These are phyloP conservation scores for Backusella australiensis DNA, from an alignment of 192 early-diverging fungal species.

Conservation along the genomic window DNA sequence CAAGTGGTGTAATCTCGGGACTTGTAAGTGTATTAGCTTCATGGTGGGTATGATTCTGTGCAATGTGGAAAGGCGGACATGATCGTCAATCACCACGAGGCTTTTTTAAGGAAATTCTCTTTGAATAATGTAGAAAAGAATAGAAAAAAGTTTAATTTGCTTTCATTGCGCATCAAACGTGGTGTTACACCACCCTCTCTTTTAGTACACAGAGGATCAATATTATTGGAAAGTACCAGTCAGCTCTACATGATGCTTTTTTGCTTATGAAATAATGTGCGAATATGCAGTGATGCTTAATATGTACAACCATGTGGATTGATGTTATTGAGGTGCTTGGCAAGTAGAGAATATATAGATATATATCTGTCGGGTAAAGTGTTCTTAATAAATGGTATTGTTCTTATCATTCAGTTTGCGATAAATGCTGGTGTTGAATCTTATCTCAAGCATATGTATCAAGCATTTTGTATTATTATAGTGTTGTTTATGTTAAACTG, in stretches of 20 bases:
- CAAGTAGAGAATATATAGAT: neutral
- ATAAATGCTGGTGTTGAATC: neutral
- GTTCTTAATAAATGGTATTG: neutral
- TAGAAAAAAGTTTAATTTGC: neutral
- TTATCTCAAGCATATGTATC: too few species aligned
- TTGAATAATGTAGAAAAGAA: neutral
- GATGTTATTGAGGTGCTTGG: neutral
- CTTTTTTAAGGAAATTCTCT: neutral
- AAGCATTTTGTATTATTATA: too few species aligned
- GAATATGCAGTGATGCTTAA: neutral
- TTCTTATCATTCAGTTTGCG: neutral
- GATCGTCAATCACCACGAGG: slow-evolving; percentile 10
- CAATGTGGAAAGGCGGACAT: slow-evolving; percentile 34
- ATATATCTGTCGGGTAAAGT: neutral
- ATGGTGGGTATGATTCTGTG: neutral
- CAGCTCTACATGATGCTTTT: neutral
- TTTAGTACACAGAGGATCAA: slow-evolving; percentile 60
- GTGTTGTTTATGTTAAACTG: neutral
- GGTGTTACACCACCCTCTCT: slow-evolving; percentile 55
- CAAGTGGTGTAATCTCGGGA: slow-evolving; percentile 11
- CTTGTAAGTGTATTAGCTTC: too few species aligned
- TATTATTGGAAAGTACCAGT: slow-evolving; percentile 51
- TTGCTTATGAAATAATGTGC: neutral
- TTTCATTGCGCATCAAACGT: slow-evolving; percentile 43
- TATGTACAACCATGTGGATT: neutral